phyloP scores from a whole-genome alignment of 2,329 filamentous ascomycete species.

The Curvularia lunata region DNA sequence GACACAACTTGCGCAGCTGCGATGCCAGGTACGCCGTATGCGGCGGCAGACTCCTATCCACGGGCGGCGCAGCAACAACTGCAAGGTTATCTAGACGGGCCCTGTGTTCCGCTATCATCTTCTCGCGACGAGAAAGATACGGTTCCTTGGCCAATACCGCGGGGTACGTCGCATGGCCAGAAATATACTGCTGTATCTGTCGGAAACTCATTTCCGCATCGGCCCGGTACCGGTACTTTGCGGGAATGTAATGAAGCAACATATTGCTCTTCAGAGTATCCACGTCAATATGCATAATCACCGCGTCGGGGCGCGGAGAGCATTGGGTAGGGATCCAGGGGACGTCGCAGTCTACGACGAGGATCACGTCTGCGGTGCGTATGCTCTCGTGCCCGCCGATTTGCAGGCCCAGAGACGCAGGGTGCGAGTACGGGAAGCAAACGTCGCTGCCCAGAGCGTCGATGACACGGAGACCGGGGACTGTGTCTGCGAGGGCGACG shows the following conservation, averaged over 20 bases:
- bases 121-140: neutral
- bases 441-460: constrained; percentile 81
- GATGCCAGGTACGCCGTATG: constrained; percentile 56
- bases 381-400: constrained; percentile 78
- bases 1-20: constrained; percentile 63
- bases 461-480: constrained; percentile 73
- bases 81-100: neutral
- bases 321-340: constrained; percentile 88
- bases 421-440: constrained; percentile 71
- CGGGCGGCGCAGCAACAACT: neutral
- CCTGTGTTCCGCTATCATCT: neutral
- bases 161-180: neutral
- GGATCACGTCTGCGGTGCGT: constrained; percentile 77
- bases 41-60: neutral
- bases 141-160: neutral
- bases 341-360: constrained; percentile 88
- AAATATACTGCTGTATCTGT: constrained; percentile 27
- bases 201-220: constrained; percentile 54
- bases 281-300: constrained; percentile 69
- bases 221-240: constrained; percentile 58
- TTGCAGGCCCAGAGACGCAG: constrained; percentile 64
- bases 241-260: constrained; percentile 64
- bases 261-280: constrained; percentile 70
- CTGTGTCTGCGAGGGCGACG: constrained; percentile 69
- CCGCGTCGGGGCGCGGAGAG: constrained; percentile 62